Conservation (phyloP, 2,329 filamentous ascomycete genomes). For the Camillea tinctor region DNA sequence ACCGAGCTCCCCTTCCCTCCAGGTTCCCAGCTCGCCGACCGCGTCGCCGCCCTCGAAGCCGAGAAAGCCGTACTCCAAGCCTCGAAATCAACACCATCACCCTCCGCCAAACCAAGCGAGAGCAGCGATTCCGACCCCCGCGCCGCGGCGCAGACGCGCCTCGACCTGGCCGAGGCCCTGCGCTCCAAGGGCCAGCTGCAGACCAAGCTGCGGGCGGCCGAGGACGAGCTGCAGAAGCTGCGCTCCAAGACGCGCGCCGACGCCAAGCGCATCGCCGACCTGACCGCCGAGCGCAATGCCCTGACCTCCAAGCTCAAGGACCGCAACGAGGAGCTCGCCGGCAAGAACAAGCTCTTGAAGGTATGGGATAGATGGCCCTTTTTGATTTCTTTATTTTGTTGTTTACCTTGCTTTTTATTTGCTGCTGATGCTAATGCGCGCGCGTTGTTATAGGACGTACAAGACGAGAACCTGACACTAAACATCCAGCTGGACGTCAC, state of each 20-base stretch:
- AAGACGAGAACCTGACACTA: slow-evolving; percentile 88
- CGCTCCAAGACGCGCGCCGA: slow-evolving; percentile 61
- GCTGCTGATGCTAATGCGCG: slow-evolving; percentile 7
- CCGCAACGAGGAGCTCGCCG: slow-evolving; percentile 78
- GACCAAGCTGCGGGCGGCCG: slow-evolving; percentile 59
- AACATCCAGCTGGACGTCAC: slow-evolving; percentile 86
- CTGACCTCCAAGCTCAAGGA: slow-evolving; percentile 71
- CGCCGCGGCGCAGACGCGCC: slow-evolving; percentile 50
- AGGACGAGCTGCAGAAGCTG: slow-evolving; percentile 63
- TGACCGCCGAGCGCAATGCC: slow-evolving; percentile 61
- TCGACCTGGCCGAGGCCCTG: slow-evolving; percentile 75
- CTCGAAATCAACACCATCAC: slow-evolving; percentile 25
- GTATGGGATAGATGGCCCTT: too few species aligned
- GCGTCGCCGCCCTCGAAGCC: slow-evolving; percentile 62
- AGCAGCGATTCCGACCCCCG: slow-evolving; percentile 32
- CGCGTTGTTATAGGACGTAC: slow-evolving; percentile 60
- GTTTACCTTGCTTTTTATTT: too few species aligned
- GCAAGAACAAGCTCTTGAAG: slow-evolving; percentile 80
- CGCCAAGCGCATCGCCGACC: slow-evolving; percentile 55
- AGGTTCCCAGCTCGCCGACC: slow-evolving; percentile 47
- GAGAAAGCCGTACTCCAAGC: slow-evolving; percentile 44
- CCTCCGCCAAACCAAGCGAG: slow-evolving; percentile 27
- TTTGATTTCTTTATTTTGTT: too few species aligned
- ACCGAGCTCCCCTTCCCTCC: not conserved
- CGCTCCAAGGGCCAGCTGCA: slow-evolving; percentile 70